These are phyloP conservation scores for Metschnikowia lochheadii DNA, from an alignment of 805 yeast genomes.

Conservation along the genomic window DNA sequence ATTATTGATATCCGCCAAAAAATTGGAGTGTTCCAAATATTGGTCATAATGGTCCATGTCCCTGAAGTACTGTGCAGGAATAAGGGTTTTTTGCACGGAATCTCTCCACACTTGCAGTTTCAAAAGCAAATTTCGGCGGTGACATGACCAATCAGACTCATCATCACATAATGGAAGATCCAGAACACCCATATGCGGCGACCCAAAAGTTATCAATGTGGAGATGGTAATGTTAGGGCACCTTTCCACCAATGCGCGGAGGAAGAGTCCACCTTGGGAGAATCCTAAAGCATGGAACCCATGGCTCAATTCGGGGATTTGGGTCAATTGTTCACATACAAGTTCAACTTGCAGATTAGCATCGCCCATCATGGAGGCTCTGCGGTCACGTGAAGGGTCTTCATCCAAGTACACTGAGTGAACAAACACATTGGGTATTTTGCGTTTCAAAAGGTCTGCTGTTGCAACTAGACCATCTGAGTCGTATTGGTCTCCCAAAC, in stretches of 20 bases:
- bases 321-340: conserved; percentile 53
- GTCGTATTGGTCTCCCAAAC: conserved; percentile 72
- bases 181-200: conserved; percentile 73
- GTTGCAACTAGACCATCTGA: conserved; percentile 54
- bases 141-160: conserved; percentile 56
- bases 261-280: conserved; percentile 80
- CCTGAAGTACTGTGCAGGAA: conserved; percentile 77
- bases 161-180: conserved; percentile 59
- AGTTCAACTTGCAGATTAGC: conserved; percentile 49
- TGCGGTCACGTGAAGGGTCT: conserved; percentile 50
- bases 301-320: conserved; percentile 39
- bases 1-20: conserved; percentile 64
- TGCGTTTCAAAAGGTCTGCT: conserved; percentile 36
- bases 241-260: conserved; percentile 61
- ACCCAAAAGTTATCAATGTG: conserved; percentile 67
- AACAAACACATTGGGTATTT: conserved; percentile 48
- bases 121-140: conserved; percentile 48
- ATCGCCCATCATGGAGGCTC: conserved; percentile 55
- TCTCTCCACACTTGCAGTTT: conserved; percentile 58
- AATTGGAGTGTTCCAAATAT: conserved; percentile 54
- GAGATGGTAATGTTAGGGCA: conserved; percentile 43
- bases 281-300: conserved; percentile 77
- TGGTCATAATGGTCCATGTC: conserved; percentile 50
- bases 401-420: conserved; percentile 51
- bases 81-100: conserved; percentile 50